A percentile compares a stretch with the other conserved stretches of the same genome.
These are phyloP conservation scores for Fusarium musae DNA, from an alignment of 2,329 filamentous ascomycete species.

Conservation along the genomic window DNA sequence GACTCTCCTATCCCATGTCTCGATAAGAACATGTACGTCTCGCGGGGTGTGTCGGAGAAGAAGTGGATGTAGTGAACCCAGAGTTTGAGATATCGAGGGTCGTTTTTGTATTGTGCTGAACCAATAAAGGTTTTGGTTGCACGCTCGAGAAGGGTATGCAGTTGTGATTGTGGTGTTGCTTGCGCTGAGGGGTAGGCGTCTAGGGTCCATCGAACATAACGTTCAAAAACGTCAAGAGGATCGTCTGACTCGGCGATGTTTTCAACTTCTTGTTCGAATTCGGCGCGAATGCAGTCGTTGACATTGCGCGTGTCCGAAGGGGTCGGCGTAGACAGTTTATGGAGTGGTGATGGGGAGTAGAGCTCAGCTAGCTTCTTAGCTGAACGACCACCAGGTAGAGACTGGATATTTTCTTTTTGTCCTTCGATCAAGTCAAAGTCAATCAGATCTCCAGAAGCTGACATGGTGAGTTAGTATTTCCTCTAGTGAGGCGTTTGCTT, in stretches of 20 bases:
- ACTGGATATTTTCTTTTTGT: conserved; percentile 98
- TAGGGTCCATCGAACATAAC: conserved; percentile 96
- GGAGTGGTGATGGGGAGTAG: conserved; percentile 74
- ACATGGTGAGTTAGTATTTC: conserved; percentile 55
- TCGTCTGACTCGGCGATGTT: conserved; percentile 89
- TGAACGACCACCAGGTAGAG: conserved; percentile 86
- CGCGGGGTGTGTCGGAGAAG: conserved; percentile 92
- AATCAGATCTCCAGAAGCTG: conserved; percentile 64
- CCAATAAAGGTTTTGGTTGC: conserved; percentile 90
- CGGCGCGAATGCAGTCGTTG: conserved; percentile 81
- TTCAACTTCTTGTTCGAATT: conserved; percentile 86
- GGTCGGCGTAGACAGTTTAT: conserved; percentile 69
- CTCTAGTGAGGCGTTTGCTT: conserved; percentile 27
- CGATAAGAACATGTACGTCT: conserved; percentile 91
- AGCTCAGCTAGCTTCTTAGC: conserved; percentile 88
- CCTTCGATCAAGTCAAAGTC: conserved; percentile 93
- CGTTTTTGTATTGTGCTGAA: conserved; percentile 91
- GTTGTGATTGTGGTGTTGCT: conserved; percentile 89
- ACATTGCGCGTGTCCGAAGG: conserved; percentile 79
- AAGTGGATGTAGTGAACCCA: conserved; percentile 95
- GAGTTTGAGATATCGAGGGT: conserved; percentile 89
- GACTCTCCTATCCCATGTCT: conserved; percentile 88
- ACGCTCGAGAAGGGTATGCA: conserved; percentile 88
- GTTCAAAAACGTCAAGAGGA: conserved; percentile 93
- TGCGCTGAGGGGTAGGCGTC: conserved; percentile 95